Evolutionary conservation across 2,329 filamentous ascomycete species (phyloP).

Genomic region (Pseudocercospora eumusae): DNA sequence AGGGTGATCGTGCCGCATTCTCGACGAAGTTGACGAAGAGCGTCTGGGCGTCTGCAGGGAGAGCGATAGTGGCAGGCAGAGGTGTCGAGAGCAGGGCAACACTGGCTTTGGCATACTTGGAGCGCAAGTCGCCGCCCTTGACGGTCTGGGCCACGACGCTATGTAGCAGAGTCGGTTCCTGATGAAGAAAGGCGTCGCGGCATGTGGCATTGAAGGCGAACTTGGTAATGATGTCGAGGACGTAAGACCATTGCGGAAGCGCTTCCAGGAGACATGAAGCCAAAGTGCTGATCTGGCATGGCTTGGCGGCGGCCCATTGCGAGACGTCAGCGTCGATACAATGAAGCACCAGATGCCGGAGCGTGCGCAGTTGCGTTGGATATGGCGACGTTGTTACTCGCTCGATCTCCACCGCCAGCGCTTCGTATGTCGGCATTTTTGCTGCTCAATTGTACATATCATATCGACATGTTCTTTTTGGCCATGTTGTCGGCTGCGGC

Average conservation of each 20-base stretch:
- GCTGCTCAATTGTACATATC: neutral
- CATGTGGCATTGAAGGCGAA: slow-evolving; percentile 39
- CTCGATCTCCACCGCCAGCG: slow-evolving; percentile 33
- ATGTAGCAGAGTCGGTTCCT: slow-evolving; percentile 37
- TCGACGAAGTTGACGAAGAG: slow-evolving; percentile 39
- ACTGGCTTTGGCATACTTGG: slow-evolving; percentile 30
- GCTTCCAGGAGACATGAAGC: slow-evolving; percentile 51
- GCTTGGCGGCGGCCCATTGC: slow-evolving; percentile 51
- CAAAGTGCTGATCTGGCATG: slow-evolving; percentile 53
- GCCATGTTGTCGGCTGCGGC: neutral
- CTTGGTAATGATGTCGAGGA: slow-evolving; percentile 51
- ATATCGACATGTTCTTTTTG: neutral
- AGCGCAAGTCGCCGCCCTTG: slow-evolving; percentile 22
- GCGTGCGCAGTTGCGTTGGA: slow-evolving; percentile 32
- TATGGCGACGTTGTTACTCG: slow-evolving; percentile 39
- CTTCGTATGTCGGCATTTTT: slow-evolving; percentile 22
- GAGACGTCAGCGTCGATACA: slow-evolving; percentile 43
- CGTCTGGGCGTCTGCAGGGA: slow-evolving; percentile 39
- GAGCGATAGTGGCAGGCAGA: slow-evolving; percentile 33
- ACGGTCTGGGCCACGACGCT: slow-evolving; percentile 34
- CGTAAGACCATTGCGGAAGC: slow-evolving; percentile 54
- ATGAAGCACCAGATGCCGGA: slow-evolving; percentile 18
- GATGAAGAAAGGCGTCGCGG: slow-evolving; percentile 38
- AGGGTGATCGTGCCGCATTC: slow-evolving; percentile 34
- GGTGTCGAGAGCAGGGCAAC: slow-evolving; percentile 37